Base-by-base conservation (phyloP, 139 green algal genomes). In the Chlamydomonas incerta region DNA sequence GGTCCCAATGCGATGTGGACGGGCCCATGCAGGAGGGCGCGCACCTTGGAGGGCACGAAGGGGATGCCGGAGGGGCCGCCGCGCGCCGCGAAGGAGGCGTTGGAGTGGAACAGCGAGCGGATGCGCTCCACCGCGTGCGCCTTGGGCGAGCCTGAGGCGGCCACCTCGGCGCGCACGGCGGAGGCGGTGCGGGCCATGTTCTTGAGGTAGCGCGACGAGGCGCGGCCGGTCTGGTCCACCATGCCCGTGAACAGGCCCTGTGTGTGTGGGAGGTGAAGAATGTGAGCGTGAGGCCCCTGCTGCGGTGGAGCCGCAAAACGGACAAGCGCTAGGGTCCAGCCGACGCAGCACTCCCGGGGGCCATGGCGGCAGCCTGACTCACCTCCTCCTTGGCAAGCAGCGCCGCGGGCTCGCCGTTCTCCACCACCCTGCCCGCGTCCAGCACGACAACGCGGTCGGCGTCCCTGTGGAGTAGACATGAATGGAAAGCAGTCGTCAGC, bases 211-310 rank as follows among this genome's bases (percentile, higher is more conserved):
- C 62, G 70, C 35, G 76, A 69, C 47, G 73, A 82, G 87, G 65
- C 76, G 29, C 57, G 33, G 46, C 91, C 91, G 1, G 91, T 94
- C 84, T 92, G 88, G 52, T 88, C 75, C 23, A 94, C 87, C 85
- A 94, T 90, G 67, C 74, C 69, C 6, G 71, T 46, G 69, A 92
- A 94, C 29, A 89, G 34, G 34, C 88, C 81, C 62, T 90, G 87
- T 13, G 65, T 33, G 41, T 10, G 66, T 6, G 72, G 8, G 2
- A 9, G 66, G n/a, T n/a, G n/a, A n/a, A n/a, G 23, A 33, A 33
- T 4, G 46, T n/a, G n/a, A 33, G 50, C 9, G 37, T 24, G 35
- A 60, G 26, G 14, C n/a, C n/a, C n/a, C n/a, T n/a, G n/a, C n/a
- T n/a, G n/a, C n/a, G n/a, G n/a, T n/a, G n/a, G n/a, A n/a, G n/a